These are phyloP conservation scores for Penicillium bovifimosum DNA, from an alignment of 495 filamentous ascomycete species.

Conservation along the genomic window DNA sequence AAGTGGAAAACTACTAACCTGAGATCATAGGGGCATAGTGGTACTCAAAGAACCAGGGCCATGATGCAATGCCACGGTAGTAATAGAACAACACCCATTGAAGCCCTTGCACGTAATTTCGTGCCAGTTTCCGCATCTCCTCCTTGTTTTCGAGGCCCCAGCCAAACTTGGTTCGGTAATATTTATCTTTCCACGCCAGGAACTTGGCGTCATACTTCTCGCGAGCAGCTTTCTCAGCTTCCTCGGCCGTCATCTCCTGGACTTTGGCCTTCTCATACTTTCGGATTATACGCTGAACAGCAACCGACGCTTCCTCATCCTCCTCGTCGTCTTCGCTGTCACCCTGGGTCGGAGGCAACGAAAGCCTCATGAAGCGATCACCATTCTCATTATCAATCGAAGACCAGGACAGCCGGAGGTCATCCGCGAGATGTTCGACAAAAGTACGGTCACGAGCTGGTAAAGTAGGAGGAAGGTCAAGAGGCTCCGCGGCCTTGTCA, in stretches of 20 bases:
- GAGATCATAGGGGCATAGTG: conserved; percentile 98
- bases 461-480: conserved; percentile 70
- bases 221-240: conserved; percentile 70
- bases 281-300: conserved; percentile 75
- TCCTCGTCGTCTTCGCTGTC: conserved; percentile 60
- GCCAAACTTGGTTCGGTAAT: conserved; percentile 84
- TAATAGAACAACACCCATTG: conserved; percentile 99
- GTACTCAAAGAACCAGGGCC: conserved; percentile 97
- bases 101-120: conserved; percentile 96
- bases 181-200: conserved; percentile 83
- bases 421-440: conserved; percentile 79
- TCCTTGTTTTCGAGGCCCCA: conserved; percentile 82
- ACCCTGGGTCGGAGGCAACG: conserved; percentile 51
- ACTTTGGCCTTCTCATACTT: conserved; percentile 86
- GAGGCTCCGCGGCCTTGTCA: conserved; percentile 38
- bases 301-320: conserved; percentile 81
- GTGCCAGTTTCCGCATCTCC: conserved; percentile 75
- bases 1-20: conserved; percentile 41
- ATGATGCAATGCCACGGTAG: conserved; percentile 92
- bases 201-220: conserved; percentile 84
- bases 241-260: conserved; percentile 70
- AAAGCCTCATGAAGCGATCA: conserved; percentile 70
- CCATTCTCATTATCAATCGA: conserved; percentile 74
- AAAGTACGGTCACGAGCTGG: conserved; percentile 88
- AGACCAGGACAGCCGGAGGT: conserved; percentile 74